These are phyloP conservation scores for Lachnellula occidentalis DNA, from an alignment of 2,329 filamentous ascomycete genomes.

Conservation along the genomic window DNA sequence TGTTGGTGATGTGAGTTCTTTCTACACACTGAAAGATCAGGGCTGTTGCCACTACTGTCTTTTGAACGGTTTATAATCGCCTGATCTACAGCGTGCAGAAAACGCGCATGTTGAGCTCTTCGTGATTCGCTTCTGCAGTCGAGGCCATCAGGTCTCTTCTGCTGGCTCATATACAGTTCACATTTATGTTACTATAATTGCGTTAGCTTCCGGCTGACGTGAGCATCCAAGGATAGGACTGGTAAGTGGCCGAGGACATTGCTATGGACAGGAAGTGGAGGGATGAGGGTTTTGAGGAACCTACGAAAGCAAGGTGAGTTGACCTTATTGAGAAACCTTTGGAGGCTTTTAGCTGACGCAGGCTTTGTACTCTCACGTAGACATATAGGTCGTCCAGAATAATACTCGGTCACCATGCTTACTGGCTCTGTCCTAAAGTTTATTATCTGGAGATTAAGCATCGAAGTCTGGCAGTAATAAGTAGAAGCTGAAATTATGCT, in stretches of 20 bases:
- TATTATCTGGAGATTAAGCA: constrained; percentile 1
- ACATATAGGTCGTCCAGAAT: constrained; percentile 12
- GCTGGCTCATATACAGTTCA: constrained; percentile 7
- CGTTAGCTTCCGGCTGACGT: neutral
- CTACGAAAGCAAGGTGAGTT: neutral
- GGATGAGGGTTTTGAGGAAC: neutral
- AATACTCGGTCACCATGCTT: constrained; percentile 9
- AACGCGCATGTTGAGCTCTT: constrained; percentile 10
- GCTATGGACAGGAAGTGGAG: too few species aligned
- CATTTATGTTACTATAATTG: constrained; percentile 6
- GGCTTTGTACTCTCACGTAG: neutral
- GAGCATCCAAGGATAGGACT: too few species aligned
- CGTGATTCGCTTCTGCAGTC: constrained; percentile 5
- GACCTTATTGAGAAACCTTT: neutral
- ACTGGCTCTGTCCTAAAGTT: neutral
- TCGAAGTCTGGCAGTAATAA: constrained; percentile 6
- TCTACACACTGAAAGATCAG: constrained; percentile 10
- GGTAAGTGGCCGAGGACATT: too few species aligned
- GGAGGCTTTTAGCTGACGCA: neutral
- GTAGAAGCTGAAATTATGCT: constrained; percentile 3
- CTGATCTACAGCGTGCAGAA: constrained; percentile 6
- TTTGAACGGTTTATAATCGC: constrained; percentile 10
- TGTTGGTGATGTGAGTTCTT: neutral
- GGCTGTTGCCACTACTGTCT: constrained; percentile 5
- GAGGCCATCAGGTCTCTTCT: constrained; percentile 9